Base-by-base conservation (phyloP, 2,329 filamentous ascomycete species). In the Aspergillus uvarum region DNA sequence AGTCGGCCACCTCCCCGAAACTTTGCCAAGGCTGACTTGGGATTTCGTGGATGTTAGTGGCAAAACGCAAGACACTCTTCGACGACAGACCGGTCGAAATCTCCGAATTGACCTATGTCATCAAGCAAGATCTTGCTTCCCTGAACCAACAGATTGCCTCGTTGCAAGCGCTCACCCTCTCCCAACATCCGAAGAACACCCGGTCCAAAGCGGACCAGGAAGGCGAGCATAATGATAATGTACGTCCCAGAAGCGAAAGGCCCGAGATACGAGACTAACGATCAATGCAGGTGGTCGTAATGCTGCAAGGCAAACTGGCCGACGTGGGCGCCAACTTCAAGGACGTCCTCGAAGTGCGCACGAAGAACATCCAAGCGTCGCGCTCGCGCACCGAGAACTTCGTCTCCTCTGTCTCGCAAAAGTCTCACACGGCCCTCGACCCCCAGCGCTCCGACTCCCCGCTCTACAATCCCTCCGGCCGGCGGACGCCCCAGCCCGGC, bases 191-290 rank as follows among this genome's bases (percentile, higher is more conserved):
- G 19, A 83, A 82, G 65, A 74, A 76, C 5, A 79, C 76, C 61
- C 77, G 78, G 47, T 74, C 76, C 53, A 77, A 75, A 65, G 75
- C 75, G 19, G 84, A 87, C 63, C 93, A 97, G 73, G 92, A 96
- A 76, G 92, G 92, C 68, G 93, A 98, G 74, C 96, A 99, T 80
- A 96, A 96, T 81, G 96, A 96, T 78, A 97, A 98, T 72, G 95
- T 81, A 69, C 32, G 78, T 74, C 21, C 16, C 16, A 12, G 35
- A 12, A 8, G 16, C 38, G 31, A n/a, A 24, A 29, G 26, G n/a
- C 7, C 29, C 54, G 14, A 48, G 22, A 2, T 22, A 22, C 22
- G 22, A 22, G 22, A 22, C 67, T 72, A 64, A 73, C 52, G 29
- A 8, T 26, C 1, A 26, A 26, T 26, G 7, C 49, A 80, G 78